These are phyloP conservation scores for Clonostachys rhizophaga DNA, from an alignment of 2,329 filamentous ascomycete genomes.

Conservation along the genomic window DNA sequence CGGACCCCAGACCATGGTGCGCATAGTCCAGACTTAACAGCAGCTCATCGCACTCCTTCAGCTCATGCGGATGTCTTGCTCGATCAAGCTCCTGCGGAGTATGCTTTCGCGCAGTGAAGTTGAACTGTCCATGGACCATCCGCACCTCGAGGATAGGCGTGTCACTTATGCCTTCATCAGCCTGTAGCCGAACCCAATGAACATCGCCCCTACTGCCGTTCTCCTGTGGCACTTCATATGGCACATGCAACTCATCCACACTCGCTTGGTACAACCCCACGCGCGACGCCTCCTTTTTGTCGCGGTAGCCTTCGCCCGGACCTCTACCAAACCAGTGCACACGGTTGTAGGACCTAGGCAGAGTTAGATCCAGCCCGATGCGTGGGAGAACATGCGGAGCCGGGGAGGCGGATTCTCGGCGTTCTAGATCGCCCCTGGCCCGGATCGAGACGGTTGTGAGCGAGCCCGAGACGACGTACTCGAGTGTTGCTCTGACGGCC, in stretches of 20 bases:
- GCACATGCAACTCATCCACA: constrained; percentile 34
- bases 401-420: constrained; percentile 45
- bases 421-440: constrained; percentile 34
- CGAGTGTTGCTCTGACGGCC: constrained; percentile 42
- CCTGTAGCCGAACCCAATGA: constrained; percentile 29
- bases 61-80: constrained; percentile 41
- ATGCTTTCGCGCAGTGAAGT: constrained; percentile 37
- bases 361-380: constrained; percentile 38
- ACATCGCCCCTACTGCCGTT: constrained; percentile 44
- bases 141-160: constrained; percentile 3
- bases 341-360: constrained; percentile 11
- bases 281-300: constrained; percentile 39
- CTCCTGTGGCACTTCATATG: constrained; percentile 50
- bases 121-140: constrained; percentile 31
- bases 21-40: constrained; percentile 33
- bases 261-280: constrained; percentile 27
- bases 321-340: constrained; percentile 46
- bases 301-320: constrained; percentile 44
- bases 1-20: constrained; percentile 37
- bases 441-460: constrained; percentile 38
- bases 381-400: constrained; percentile 32
- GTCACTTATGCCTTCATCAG: constrained; percentile 10
- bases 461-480: constrained; percentile 43
- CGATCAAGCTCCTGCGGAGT: constrained; percentile 25
- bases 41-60: constrained; percentile 30